Evolutionary conservation across 2,329 filamentous ascomycete genomes (phyloP).

Genomic region (Capronia americana): DNA sequence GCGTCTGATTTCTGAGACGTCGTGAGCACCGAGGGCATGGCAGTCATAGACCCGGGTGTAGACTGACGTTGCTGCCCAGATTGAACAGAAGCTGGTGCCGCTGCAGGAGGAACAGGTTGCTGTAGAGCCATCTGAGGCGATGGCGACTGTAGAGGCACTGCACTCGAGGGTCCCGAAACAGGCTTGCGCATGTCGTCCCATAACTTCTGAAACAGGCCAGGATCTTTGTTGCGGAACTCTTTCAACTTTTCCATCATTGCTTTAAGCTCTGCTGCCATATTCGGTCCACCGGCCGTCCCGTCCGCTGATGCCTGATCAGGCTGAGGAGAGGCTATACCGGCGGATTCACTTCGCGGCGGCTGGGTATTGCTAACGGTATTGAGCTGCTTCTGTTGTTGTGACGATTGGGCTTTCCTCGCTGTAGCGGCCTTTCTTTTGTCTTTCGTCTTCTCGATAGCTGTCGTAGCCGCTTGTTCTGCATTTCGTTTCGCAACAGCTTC

Average conservation of each 20-base stretch:
- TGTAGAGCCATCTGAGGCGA: conserved; percentile 32
- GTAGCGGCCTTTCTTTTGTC: conserved; percentile 22
- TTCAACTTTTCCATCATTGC: conserved; percentile 65
- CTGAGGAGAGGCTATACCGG: neutral
- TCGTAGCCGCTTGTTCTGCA: conserved; percentile 18
- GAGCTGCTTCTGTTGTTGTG: neutral
- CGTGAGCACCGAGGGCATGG: neutral
- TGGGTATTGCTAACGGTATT: neutral
- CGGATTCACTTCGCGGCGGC: neutral
- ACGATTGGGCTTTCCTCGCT: conserved; percentile 5
- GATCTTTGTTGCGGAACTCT: conserved; percentile 62
- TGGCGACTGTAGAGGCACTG: conserved; percentile 20
- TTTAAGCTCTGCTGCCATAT: conserved; percentile 59
- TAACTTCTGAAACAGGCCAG: conserved; percentile 60
- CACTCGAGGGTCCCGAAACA: conserved; percentile 19
- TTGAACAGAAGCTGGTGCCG: neutral
- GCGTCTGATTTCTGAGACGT: neutral
- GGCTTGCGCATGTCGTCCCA: conserved; percentile 62
- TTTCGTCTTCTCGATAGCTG: conserved; percentile 5
- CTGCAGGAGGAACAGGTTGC: conserved; percentile 15
- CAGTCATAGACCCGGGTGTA: neutral
- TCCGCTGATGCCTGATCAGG: conserved; percentile 2
- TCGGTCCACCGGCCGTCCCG: conserved; percentile 38
- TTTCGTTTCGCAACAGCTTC: conserved; percentile 32
- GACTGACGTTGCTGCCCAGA: neutral